Percentiles rank a stretch among this genome's conserved stretches.
Evolutionary conservation across 2,329 filamentous ascomycete genomes (phyloP).

Genomic region (Cercospora brassicicola): DNA sequence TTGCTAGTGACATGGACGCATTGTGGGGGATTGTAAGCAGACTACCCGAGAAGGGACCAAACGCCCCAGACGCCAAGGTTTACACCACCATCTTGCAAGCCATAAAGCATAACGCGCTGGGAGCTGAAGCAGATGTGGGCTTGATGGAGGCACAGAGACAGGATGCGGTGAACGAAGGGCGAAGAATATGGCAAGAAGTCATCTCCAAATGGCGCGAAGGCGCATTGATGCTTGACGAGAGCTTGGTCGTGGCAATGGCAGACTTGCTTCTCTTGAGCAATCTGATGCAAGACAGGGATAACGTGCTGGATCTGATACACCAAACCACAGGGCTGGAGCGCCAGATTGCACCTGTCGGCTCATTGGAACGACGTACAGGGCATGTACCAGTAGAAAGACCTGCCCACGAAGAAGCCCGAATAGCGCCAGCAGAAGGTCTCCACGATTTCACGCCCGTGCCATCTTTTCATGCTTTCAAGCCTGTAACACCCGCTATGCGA

Average conservation of each 20-base stretch:
- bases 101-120: conserved; percentile 54
- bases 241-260: conserved; percentile 78
- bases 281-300: conserved; percentile 63
- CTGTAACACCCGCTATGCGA: conserved; percentile 23
- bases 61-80: conserved; percentile 68
- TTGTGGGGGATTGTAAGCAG: conserved; percentile 75
- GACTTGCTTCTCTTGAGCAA: conserved; percentile 68
- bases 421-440: conserved; percentile 9
- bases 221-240: conserved; percentile 71
- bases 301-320: conserved; percentile 73
- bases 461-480: conserved; percentile 35
- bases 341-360: conserved; percentile 45
- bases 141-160: conserved; percentile 34
- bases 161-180: conserved; percentile 63
- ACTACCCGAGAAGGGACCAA: conserved; percentile 63
- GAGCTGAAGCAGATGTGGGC: conserved; percentile 21
- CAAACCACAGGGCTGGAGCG: conserved; percentile 77
- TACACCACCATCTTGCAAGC: conserved; percentile 83
- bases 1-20: conserved; percentile 72
- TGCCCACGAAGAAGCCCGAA: conserved; percentile 9
- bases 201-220: conserved; percentile 73
- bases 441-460: conserved; percentile 33
- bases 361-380: conserved; percentile 29
- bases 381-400: conserved; percentile 31
- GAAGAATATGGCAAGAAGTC: conserved; percentile 78